phyloP scores from a whole-genome alignment of 352 stramenopile genomes.

The Blastocystis sp. region DNA sequence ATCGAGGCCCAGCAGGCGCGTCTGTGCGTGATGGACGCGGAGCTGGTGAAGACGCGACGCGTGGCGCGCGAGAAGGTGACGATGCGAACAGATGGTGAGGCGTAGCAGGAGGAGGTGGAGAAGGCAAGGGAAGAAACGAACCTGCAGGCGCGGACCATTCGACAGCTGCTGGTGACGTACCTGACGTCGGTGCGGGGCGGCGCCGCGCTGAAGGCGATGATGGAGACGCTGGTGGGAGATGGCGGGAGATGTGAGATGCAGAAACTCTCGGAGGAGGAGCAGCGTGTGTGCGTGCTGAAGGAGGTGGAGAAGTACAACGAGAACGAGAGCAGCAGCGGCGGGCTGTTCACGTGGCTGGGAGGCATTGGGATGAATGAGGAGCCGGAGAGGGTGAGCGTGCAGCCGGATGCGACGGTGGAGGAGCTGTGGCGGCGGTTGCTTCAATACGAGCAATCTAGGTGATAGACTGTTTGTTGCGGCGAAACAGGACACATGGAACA shows the following conservation, averaged over 20 bases:
- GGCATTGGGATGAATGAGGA: constrained; percentile 74
- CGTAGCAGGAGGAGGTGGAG: constrained; percentile 71
- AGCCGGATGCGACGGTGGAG: constrained; percentile 76
- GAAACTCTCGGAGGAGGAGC: constrained; percentile 64
- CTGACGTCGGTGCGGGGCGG: constrained; percentile 75
- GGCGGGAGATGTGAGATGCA: constrained; percentile 70
- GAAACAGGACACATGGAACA: neutral
- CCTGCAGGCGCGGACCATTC: constrained; percentile 69
- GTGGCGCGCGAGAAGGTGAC: constrained; percentile 2
- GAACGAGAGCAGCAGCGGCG: constrained; percentile 70
- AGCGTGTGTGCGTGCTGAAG: constrained; percentile 72
- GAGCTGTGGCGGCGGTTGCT: constrained; percentile 77
- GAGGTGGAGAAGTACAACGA: constrained; percentile 82
- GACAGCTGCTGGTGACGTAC: constrained; percentile 76
- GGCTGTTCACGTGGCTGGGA: constrained; percentile 64
- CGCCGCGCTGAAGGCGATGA: constrained; percentile 76
- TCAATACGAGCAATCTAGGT: constrained; percentile 80
- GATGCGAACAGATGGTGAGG: constrained; percentile 73
- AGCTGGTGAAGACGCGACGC: constrained; percentile 27
- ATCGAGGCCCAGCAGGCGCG: constrained; percentile 4
- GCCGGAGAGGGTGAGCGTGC: neutral
- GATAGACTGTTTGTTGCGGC: constrained; percentile 77
- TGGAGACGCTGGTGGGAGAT: constrained; percentile 76
- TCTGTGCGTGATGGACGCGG: constrained; percentile 22
- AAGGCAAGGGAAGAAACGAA: neutral